Evolutionary conservation across 2,329 filamentous ascomycete species (phyloP), one percentile per base, ranked within the genome.

Genomic region (Colletotrichum caudatum): DNA sequence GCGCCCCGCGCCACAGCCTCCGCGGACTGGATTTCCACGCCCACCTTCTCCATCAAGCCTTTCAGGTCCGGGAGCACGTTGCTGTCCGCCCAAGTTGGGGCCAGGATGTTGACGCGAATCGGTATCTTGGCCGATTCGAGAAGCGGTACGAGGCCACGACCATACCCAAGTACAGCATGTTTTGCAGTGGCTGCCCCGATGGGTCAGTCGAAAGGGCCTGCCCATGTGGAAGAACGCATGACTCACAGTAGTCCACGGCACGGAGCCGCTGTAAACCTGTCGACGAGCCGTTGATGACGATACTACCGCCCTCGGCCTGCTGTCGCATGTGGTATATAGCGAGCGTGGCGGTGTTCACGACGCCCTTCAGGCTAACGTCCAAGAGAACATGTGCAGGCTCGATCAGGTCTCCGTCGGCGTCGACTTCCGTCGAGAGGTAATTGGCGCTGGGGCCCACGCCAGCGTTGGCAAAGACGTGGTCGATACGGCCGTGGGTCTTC

Each of bases 401-500:
- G 46, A 82, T 77, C 6, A 84, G 80, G 44, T 88, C 82, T 0
- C 86, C 86, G n/a, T 82, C 82, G 26, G 81, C 83, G 61, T 89
- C 85, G 12, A 85, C 77, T n/a, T 83, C 82, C 2, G 82, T 80
- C 5, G 80, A 80, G 2, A 89, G 73, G 73, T 87, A 88, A 74
- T 86, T 78, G 2, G 81, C 81, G 4, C 81, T 81, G 11, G 84
- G 83, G 0, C 80, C 80, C 39, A 90, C 79, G 20, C 89, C 89
- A 0, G 89, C 89, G 74, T 91, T 91, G 64, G 92, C 90, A 76
- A 94, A 94, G 8, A 93, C 93, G 78, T 93, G 89, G 54, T 93
- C 93, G 72, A 95, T 88, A 73, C 93, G 92, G 76, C 94, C 93
- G 73, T 93, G 88, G 64, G 93, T 90, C 14, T 83, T 78, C 69